A percentile compares a stretch with the other conserved stretches of the same genome.
phyloP scores from a whole-genome alignment of 371 early-diverging fungal species.

The Basidiobolus meristosporus region DNA sequence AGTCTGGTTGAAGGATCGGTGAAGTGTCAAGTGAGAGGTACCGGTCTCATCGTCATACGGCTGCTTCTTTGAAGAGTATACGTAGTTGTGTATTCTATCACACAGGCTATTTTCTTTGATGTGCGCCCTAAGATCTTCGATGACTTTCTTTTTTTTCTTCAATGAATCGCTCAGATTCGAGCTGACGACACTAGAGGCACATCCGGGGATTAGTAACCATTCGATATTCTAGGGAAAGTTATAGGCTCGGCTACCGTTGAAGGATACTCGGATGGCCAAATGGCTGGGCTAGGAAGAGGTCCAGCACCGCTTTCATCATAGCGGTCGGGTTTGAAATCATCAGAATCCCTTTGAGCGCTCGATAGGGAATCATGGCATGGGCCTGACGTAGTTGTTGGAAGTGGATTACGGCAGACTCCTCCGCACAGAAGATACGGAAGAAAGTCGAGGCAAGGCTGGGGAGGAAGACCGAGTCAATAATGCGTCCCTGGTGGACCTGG shows the following conservation, averaged over 20 bases:
- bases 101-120: too few relatives aligned
- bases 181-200: conserved; percentile 2
- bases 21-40: too few relatives aligned
- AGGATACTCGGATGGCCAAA: conserved; percentile 35
- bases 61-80: too few relatives aligned
- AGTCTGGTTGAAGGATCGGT: too few relatives aligned
- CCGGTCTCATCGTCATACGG: too few relatives aligned
- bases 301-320: conserved; percentile 38
- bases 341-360: conserved; percentile 25
- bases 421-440: conserved; percentile 31
- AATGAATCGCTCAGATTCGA: not conserved
- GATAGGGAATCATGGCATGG: conserved; percentile 32
- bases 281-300: conserved; percentile 41
- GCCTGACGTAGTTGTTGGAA: conserved; percentile 28
- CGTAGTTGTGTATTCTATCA: too few relatives aligned
- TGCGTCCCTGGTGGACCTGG: not conserved
- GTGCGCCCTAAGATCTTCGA: too few relatives aligned
- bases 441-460: conserved; percentile 39
- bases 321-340: conserved; percentile 37
- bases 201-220: too few relatives aligned
- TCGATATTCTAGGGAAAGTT: too few relatives aligned
- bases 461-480: not conserved
- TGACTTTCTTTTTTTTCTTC: too few relatives aligned
- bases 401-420: conserved; percentile 29
- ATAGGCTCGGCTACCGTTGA: conserved; percentile 23